phyloP scores from a whole-genome alignment of 2,329 filamentous ascomycete genomes.

The Colletotrichum sp. region DNA sequence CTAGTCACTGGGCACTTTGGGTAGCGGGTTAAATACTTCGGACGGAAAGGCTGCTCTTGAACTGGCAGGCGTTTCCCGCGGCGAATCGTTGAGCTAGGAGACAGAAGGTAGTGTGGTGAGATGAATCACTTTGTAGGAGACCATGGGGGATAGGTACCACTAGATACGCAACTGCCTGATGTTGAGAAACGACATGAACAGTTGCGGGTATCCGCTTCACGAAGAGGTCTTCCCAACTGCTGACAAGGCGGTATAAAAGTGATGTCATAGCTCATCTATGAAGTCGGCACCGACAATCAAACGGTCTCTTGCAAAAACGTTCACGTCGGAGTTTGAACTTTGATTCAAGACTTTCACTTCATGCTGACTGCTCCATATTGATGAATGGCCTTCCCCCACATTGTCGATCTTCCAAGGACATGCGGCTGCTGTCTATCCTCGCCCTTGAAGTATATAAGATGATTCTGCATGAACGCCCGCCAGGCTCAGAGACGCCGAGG shows the following conservation, averaged over 20 bases:
- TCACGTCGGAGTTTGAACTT: not conserved
- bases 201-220: not conserved
- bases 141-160: accelerated
- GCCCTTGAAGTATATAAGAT: not conserved
- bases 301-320: no score
- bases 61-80: not conserved
- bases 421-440: not conserved
- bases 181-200: not conserved
- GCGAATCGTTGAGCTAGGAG: not conserved
- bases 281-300: not conserved
- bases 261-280: not conserved
- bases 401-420: not conserved
- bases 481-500: not conserved
- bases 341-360: not conserved
- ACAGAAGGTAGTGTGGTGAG: not conserved
- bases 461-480: no score
- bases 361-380: not conserved
- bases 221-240: not conserved
- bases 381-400: not conserved
- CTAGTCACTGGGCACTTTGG: not conserved
- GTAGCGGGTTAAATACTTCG: not conserved
- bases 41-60: not conserved
- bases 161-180: not conserved
- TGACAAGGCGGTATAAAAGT: not conserved
- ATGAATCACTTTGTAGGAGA: not conserved